Percentiles rank a stretch among this genome's conserved stretches.
Conservation (phyloP, 805 yeast species). For the Wickerhamiella kazuoi region DNA sequence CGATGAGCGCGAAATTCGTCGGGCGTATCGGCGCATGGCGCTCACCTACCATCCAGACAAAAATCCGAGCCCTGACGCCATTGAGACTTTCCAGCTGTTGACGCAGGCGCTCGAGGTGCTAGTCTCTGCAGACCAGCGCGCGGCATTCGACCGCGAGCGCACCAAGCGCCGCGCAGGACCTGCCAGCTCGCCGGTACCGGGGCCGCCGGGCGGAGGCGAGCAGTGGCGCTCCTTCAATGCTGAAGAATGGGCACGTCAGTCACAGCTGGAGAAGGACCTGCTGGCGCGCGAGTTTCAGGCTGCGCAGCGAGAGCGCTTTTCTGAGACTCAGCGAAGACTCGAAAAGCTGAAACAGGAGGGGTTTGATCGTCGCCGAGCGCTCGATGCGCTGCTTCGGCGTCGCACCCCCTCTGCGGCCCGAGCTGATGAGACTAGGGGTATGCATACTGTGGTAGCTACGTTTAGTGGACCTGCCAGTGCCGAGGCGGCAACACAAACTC, state of each 20-base stretch:
- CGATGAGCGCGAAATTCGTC: slow-evolving; percentile 60
- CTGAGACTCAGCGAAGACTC: not conserved
- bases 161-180: not conserved
- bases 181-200: too few species aligned
- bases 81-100: slow-evolving; percentile 16
- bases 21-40: slow-evolving; percentile 80
- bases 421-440: not conserved
- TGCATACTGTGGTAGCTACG: not conserved
- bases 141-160: not conserved
- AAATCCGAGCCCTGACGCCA: slow-evolving; percentile 15
- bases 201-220: too few species aligned
- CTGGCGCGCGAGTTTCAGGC: too few species aligned
- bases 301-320: not conserved
- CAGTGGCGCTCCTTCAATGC: too few species aligned
- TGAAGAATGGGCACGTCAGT: too few species aligned
- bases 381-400: too few species aligned
- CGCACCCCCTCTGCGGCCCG: too few species aligned
- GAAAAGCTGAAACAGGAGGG: not conserved
- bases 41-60: slow-evolving; percentile 92
- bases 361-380: not conserved
- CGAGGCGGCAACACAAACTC: not conserved
- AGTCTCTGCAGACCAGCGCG: slow-evolving; percentile 7
- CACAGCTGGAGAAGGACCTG: too few species aligned
- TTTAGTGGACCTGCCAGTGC: not conserved
- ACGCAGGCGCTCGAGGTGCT: slow-evolving; percentile 17